A percentile compares a stretch with the other conserved stretches of the same genome.
phyloP scores from a whole-genome alignment of 2,329 filamentous ascomycete genomes.

The Trichoderma harzianum region DNA sequence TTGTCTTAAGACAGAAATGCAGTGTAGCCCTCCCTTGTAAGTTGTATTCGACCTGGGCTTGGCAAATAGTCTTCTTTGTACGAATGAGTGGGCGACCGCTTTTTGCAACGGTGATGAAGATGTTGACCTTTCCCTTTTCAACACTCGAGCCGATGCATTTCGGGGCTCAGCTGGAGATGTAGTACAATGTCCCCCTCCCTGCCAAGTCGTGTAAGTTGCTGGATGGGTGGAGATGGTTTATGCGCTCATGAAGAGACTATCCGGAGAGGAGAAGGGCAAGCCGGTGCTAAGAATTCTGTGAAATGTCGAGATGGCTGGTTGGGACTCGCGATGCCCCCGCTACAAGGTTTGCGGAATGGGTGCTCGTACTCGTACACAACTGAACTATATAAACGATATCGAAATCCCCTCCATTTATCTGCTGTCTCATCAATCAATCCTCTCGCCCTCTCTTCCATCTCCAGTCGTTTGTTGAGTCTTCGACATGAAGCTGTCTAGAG shows the following conservation, averaged over 20 bases:
- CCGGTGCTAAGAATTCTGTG: background rate
- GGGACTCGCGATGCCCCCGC: background rate
- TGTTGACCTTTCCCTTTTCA: background rate
- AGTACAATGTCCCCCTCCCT: background rate
- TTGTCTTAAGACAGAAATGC: background rate
- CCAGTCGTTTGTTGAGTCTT: background rate
- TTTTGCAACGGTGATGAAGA: background rate
- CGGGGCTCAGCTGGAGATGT: background rate
- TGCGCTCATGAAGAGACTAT: background rate
- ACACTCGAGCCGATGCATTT: background rate
- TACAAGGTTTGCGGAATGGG: background rate
- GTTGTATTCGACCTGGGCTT: background rate
- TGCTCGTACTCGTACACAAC: background rate
- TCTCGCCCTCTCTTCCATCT: background rate
- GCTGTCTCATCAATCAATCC: background rate
- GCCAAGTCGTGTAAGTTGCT: background rate
- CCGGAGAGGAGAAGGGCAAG: background rate
- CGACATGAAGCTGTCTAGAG: slow-evolving; percentile 14
- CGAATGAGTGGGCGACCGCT: background rate
- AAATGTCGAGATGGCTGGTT: background rate
- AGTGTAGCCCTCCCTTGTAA: background rate
- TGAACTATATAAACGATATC: background rate
- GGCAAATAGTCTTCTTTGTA: background rate
- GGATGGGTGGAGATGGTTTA: slow-evolving; percentile 7
- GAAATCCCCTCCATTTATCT: background rate